Evolutionary conservation across 2,329 filamentous ascomycete genomes (phyloP).

Genomic region (Eutypella sp.): DNA sequence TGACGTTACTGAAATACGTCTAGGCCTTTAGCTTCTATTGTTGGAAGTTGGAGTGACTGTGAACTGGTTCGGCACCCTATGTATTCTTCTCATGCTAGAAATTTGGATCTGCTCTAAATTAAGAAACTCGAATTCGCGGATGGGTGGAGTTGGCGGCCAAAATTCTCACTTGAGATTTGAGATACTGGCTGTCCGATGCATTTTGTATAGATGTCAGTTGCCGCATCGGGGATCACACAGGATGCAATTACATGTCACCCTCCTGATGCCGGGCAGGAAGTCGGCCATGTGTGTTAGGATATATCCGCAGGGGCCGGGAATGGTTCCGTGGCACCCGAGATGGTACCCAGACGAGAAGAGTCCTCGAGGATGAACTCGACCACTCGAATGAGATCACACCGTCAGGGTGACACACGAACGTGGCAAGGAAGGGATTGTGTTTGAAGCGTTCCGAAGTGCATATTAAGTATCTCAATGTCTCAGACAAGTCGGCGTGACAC

Average conservation of each 20-base stretch:
- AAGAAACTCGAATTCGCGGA: not conserved
- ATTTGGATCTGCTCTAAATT: not conserved
- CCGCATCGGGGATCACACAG: not conserved
- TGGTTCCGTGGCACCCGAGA: not conserved
- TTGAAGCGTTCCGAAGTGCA: not conserved
- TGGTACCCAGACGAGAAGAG: not conserved
- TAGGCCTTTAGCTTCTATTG: not conserved
- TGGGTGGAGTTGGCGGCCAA: too few species aligned
- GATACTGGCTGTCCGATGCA: not conserved
- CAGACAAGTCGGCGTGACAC: not conserved
- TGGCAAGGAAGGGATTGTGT: not conserved
- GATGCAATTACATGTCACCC: not conserved
- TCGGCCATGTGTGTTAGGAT: not conserved
- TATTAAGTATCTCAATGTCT: constrained; percentile 7
- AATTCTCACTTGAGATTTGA: too few species aligned
- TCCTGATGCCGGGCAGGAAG: not conserved
- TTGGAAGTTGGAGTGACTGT: not conserved
- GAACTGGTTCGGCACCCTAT: not conserved
- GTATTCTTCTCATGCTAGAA: not conserved
- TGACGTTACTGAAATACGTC: not conserved
- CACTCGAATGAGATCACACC: not conserved
- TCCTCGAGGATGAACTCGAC: not conserved
- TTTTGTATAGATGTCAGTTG: not conserved
- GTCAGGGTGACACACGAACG: not conserved
- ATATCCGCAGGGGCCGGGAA: too few species aligned